A percentile compares a stretch with the other conserved stretches of the same genome.
phyloP scores from a whole-genome alignment of 2,329 filamentous ascomycete genomes.

The Talaromyces sp. region DNA sequence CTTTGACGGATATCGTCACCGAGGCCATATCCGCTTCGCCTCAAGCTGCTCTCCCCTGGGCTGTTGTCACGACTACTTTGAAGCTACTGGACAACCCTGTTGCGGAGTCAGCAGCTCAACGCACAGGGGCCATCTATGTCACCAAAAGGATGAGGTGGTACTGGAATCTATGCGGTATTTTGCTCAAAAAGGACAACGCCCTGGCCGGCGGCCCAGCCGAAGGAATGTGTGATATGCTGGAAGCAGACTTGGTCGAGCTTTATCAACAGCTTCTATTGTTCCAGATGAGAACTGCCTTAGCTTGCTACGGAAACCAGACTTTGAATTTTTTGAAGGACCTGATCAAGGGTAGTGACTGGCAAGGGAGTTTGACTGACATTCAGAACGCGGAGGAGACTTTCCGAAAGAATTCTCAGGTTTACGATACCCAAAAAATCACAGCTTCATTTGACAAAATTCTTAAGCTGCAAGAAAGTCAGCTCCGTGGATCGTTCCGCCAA shows the following conservation, averaged over 20 bases:
- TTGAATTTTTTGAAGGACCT: slow-evolving; percentile 1
- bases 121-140: not conserved
- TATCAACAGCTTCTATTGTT: slow-evolving; percentile 3
- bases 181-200: not conserved
- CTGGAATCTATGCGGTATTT: not conserved
- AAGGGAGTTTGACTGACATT: not conserved
- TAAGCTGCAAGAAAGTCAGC: not conserved
- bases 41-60: slow-evolving; percentile 1
- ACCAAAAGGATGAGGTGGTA: slow-evolving; percentile 1
- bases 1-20: not conserved
- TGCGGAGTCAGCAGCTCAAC: not conserved
- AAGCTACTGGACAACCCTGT: slow-evolving; percentile 1
- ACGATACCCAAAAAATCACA: slow-evolving; percentile 1
- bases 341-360: slow-evolving; percentile 1
- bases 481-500: not conserved
- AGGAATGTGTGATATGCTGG: not conserved
- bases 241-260: not conserved
- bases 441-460: not conserved
- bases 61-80: not conserved
- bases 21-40: not conserved
- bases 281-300: not conserved
- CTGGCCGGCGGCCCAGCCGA: not conserved
- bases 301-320: slow-evolving; percentile 1
- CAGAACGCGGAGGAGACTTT: not conserved
- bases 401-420: slow-evolving; percentile 1